phyloP scores from a whole-genome alignment of 495 filamentous ascomycete species.

The Podospora bellae-mahoneyi region DNA sequence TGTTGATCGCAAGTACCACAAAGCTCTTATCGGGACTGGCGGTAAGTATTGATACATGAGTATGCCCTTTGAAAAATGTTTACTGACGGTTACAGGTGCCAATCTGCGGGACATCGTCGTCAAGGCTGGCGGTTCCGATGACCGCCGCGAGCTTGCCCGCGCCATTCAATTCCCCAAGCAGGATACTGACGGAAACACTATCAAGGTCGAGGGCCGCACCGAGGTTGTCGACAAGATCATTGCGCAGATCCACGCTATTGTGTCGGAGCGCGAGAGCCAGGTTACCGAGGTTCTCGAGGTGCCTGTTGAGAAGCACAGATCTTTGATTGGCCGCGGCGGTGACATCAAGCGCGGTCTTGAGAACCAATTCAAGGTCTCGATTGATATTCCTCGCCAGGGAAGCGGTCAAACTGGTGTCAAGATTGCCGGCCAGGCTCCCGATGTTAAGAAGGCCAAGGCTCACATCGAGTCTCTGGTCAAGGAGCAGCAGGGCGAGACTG shows the following conservation, averaged over 20 bases:
- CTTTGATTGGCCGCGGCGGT: slow-evolving; percentile 88
- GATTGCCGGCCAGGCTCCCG: slow-evolving; percentile 69
- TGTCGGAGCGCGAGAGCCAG: slow-evolving; percentile 74
- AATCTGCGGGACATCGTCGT: slow-evolving; percentile 84
- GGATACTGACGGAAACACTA: slow-evolving; percentile 73
- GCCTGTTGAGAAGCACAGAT: slow-evolving; percentile 79
- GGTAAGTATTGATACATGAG: slow-evolving; percentile 54
- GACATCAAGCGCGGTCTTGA: slow-evolving; percentile 83
- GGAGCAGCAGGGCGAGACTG: slow-evolving; percentile 80
- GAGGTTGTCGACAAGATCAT: slow-evolving; percentile 87
- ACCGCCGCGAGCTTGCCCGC: slow-evolving; percentile 71
- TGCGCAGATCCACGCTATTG: slow-evolving; percentile 71
- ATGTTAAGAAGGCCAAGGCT: slow-evolving; percentile 79
- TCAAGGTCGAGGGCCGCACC: slow-evolving; percentile 79
- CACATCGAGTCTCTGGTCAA: slow-evolving; percentile 78
- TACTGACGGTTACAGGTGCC: slow-evolving; percentile 54
- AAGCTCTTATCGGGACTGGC: slow-evolving; percentile 79
- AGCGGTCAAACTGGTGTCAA: slow-evolving; percentile 72
- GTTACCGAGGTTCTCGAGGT: slow-evolving; percentile 73
- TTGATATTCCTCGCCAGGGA: slow-evolving; percentile 81
- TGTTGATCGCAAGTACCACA: slow-evolving; percentile 86
- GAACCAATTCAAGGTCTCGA: slow-evolving; percentile 77
- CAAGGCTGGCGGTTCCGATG: slow-evolving; percentile 83
- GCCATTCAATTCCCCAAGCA: slow-evolving; percentile 86
- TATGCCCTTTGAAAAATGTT: not conserved